Evolutionary conservation across 2,329 filamentous ascomycete species (phyloP).

Genomic region (Apiospora kogelbergensis): DNA sequence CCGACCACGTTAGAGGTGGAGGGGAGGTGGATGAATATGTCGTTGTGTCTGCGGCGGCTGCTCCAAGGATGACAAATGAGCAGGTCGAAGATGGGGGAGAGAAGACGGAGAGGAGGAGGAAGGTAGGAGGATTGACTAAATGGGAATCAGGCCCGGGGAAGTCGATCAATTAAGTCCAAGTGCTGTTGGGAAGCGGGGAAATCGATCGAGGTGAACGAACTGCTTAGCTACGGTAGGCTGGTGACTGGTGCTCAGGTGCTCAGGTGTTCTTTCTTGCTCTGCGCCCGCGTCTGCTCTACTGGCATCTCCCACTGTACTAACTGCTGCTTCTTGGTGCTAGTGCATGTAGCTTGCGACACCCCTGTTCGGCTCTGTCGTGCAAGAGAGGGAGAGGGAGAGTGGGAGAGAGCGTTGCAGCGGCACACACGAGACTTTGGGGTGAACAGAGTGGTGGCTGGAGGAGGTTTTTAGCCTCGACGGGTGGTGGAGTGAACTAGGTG

Average conservation of each 20-base stretch:
- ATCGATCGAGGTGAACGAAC: constrained; percentile 8
- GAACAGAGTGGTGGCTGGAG: constrained; percentile 9
- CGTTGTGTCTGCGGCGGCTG: constrained; percentile 1
- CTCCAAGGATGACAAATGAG: constrained; percentile 1
- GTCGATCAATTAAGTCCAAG: constrained; percentile 7
- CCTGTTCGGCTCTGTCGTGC: not conserved
- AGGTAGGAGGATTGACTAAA: constrained; percentile 5
- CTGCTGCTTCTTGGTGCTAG: not conserved
- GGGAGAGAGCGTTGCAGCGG: not conserved
- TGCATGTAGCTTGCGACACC: not conserved
- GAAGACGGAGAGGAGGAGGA: not conserved
- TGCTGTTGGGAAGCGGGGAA: constrained; percentile 2
- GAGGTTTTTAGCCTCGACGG: constrained; percentile 9
- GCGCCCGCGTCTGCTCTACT: not conserved
- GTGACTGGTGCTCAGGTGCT: not conserved
- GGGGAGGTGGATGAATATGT: constrained; percentile 1
- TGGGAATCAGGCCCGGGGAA: constrained; percentile 1
- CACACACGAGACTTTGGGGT: constrained; percentile 8
- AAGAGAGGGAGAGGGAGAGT: not conserved
- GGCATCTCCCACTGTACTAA: constrained; percentile 1
- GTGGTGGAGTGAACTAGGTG: constrained; percentile 4
- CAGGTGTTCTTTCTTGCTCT: not conserved
- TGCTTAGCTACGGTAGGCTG: not conserved
- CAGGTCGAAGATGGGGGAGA: not conserved
- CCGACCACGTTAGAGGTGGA: constrained; percentile 2